These are phyloP conservation scores for Aspergillus luchuensis DNA, from an alignment of 2,329 filamentous ascomycete genomes.

Conservation along the genomic window DNA sequence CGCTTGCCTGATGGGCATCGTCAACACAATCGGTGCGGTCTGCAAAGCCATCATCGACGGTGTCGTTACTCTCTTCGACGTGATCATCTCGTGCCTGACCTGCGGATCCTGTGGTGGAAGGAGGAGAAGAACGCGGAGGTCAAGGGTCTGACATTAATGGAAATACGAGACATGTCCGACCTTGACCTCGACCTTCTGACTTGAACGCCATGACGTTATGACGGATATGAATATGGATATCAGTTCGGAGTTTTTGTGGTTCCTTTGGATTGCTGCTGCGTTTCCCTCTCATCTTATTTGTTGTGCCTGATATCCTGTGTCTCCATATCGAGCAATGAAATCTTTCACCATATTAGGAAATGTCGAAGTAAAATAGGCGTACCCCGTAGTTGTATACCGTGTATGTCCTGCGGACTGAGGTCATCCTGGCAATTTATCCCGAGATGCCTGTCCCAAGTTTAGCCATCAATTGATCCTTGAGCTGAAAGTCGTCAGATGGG, in stretches of 20 bases:
- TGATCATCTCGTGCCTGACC: constrained; percentile 67
- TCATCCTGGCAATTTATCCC: background rate
- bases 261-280: no score
- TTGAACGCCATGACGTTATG: constrained; percentile 9
- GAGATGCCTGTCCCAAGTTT: constrained; percentile 14
- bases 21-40: constrained; percentile 67
- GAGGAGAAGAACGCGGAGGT: constrained; percentile 26
- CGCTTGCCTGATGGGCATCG: constrained; percentile 66
- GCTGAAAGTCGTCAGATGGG: constrained; percentile 21
- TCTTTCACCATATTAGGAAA: no score
- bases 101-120: constrained; percentile 43
- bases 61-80: constrained; percentile 65
- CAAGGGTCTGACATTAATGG: constrained; percentile 14
- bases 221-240: constrained; percentile 1
- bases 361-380: background rate
- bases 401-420: background rate
- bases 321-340: no score
- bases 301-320: background rate
- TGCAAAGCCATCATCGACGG: constrained; percentile 68
- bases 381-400: background rate
- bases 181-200: background rate
- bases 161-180: background rate
- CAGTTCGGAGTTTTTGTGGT: no score
- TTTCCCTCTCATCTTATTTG: no score
- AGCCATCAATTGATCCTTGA: constrained; percentile 29